Evolutionary conservation across 1,284 basidiomycete species (phyloP).

Genomic region (Microbotryomycetes sp.): DNA sequence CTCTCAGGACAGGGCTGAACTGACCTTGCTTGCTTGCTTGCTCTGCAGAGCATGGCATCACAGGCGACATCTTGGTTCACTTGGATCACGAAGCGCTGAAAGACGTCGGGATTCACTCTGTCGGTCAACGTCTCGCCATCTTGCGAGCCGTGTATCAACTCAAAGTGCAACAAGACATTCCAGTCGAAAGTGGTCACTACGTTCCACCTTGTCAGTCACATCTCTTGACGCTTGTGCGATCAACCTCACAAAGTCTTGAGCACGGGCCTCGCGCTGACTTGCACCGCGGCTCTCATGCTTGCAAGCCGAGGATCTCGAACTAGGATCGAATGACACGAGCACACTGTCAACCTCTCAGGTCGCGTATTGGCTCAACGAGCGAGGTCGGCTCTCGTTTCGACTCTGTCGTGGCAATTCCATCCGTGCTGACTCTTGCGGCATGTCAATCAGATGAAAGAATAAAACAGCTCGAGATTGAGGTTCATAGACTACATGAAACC

Average conservation of each 20-base stretch:
- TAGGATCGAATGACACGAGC: slow-evolving; percentile 16
- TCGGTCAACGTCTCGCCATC: slow-evolving; percentile 76
- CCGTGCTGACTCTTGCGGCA: no score
- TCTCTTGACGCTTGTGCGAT: no score
- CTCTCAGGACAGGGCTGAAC: background rate
- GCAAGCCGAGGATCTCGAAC: slow-evolving; percentile 35
- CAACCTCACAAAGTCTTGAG: background rate
- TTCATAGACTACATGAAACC: slow-evolving; percentile 57
- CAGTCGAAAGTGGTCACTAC: slow-evolving; percentile 78
- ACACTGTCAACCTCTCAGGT: slow-evolving; percentile 26
- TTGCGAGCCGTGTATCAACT: slow-evolving; percentile 81
- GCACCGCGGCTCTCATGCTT: background rate
- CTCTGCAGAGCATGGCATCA: slow-evolving; percentile 72
- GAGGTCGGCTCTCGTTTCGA: slow-evolving; percentile 22
- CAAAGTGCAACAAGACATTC: slow-evolving; percentile 73
- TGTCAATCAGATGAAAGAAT: slow-evolving; percentile 67
- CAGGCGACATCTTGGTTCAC: slow-evolving; percentile 75
- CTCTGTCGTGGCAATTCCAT: background rate
- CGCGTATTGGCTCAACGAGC: slow-evolving; percentile 29
- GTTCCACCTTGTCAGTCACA: slow-evolving; percentile 71
- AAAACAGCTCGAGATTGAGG: slow-evolving; percentile 64
- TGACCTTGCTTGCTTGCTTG: background rate
- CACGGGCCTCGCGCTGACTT: background rate
- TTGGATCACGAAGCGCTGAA: slow-evolving; percentile 75
- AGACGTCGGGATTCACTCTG: slow-evolving; percentile 71